phyloP scores from a whole-genome alignment of 495 filamentous ascomycete genomes.

The Tuber calosporum region DNA sequence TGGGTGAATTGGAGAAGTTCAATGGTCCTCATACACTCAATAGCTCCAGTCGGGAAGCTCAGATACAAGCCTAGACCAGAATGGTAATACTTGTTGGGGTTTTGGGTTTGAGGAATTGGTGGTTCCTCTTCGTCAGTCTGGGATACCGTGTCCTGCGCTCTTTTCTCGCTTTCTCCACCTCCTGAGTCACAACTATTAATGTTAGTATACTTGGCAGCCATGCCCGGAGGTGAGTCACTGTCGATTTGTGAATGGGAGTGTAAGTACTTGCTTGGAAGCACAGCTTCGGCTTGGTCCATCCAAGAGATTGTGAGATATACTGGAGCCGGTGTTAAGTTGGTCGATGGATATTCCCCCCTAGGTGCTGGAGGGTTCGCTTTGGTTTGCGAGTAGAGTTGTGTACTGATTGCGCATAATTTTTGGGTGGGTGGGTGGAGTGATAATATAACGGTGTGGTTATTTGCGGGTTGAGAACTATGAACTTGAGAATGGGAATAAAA shows the following conservation, averaged over 20 bases:
- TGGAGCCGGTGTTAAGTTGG: background rate
- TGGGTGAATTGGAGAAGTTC: background rate
- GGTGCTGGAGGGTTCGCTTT: too few relatives aligned
- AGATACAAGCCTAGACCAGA: background rate
- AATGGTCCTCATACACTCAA: background rate
- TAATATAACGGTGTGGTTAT: background rate
- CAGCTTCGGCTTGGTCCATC: background rate
- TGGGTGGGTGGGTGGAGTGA: background rate
- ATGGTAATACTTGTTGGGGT: background rate
- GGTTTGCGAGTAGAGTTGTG: background rate
- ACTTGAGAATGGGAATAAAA: background rate
- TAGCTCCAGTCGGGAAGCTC: background rate
- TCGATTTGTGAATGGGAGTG: background rate
- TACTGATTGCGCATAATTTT: background rate
- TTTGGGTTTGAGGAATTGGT: background rate
- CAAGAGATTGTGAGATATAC: background rate
- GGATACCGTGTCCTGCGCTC: background rate
- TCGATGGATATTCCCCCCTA: background rate
- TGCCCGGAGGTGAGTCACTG: background rate
- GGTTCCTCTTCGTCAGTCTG: background rate
- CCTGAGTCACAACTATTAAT: background rate
- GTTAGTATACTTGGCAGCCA: background rate
- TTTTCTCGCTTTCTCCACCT: background rate
- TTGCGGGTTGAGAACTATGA: background rate
- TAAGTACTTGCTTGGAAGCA: background rate